Base-by-base conservation (phyloP, 2,329 filamentous ascomycete species). In the Fusarium marasasianum region DNA sequence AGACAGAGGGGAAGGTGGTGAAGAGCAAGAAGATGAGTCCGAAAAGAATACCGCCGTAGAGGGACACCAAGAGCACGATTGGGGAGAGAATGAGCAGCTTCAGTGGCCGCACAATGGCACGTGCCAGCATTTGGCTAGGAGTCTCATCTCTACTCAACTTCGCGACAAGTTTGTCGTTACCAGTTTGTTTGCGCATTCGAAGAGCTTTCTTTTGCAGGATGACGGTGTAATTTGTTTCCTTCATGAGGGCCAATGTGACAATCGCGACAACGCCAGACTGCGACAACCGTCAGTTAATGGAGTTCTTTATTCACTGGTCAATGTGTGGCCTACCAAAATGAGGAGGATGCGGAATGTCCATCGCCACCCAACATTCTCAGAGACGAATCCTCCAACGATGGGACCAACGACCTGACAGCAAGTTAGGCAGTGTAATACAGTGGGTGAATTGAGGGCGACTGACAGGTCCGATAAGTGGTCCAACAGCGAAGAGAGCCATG, bases 401-500 rank as follows among this genome's bases (percentile, higher is more conserved):
- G 78, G 78, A 2, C 78, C 78, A 24, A 79, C n/a, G 0, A 76
- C 66, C 76, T 77, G 5, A 1, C 5, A 18, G 0, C 3, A 14
- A 1, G 22, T 69, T n/a, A 68, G 29, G 8, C 6, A 20, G 0
- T 14, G 8, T 3, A 24, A 33, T 33, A 0, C 8, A 5, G 20
- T 10, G 1, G 5, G 3, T 6, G 6, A 2, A 3, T 14, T 6
- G 9, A 4, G 4, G 2, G 5, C 4, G 2, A 67, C 65, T 24
- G 40, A 85, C 84, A 1, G 90, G 89, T 0, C 89, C 89, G 5
- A 87, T 85, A 7, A 91, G 85, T 0, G 92, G 89, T 0, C 90
- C 87, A 80, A 91, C 85, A 3, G 88, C 86, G 76, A 92, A 93
- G 1, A 87, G 85, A 0, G 90, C 88, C 80, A 92, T 90, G 2